Conservation (phyloP, 345 rosid genomes). For the Murraya paniculata region DNA sequence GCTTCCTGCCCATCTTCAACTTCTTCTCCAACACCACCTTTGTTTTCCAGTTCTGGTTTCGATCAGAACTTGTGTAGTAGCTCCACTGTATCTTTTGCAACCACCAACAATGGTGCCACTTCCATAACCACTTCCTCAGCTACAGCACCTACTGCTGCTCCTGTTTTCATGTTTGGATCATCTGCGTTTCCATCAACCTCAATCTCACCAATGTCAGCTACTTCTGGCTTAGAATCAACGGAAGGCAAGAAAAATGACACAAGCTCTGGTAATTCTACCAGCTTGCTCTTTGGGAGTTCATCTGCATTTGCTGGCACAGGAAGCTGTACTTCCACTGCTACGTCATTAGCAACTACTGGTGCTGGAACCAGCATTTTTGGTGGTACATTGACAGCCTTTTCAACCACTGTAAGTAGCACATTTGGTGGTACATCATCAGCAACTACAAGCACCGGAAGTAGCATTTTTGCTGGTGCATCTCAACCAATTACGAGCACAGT, state of each 20-base stretch:
- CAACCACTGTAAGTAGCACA: conserved; percentile 28
- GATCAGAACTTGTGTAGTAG: conserved; percentile 31
- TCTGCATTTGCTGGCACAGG: conserved; percentile 34
- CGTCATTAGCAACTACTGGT: conserved; percentile 19
- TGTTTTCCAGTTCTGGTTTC: conserved; percentile 24
- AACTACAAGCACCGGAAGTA: conserved; percentile 32
- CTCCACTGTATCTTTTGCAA: conserved; percentile 21
- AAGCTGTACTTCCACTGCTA: conserved; percentile 20
- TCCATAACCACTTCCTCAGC: conserved; percentile 26
- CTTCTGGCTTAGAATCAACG: conserved; percentile 27
- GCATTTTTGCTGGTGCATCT: conserved; percentile 30
- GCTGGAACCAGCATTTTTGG: conserved; percentile 27
- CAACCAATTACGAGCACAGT: conserved; percentile 26
- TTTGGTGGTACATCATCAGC: conserved; percentile 35
- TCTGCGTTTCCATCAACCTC: conserved; percentile 36
- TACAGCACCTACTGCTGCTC: conserved; percentile 32
- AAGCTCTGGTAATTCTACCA: conserved; percentile 25
- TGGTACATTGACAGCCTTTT: conserved; percentile 23
- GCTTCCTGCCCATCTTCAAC: conserved; percentile 27
- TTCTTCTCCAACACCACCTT: conserved; percentile 26
- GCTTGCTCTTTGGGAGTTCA: conserved; percentile 36
- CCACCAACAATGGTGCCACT: conserved; percentile 19
- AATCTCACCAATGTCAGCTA: conserved; percentile 28
- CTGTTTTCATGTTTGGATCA: conserved; percentile 45
- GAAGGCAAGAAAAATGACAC: conserved; percentile 41